These are phyloP conservation scores for Sordariomycetes sp. DNA, from an alignment of 2,329 filamentous ascomycete genomes.

Conservation along the genomic window DNA sequence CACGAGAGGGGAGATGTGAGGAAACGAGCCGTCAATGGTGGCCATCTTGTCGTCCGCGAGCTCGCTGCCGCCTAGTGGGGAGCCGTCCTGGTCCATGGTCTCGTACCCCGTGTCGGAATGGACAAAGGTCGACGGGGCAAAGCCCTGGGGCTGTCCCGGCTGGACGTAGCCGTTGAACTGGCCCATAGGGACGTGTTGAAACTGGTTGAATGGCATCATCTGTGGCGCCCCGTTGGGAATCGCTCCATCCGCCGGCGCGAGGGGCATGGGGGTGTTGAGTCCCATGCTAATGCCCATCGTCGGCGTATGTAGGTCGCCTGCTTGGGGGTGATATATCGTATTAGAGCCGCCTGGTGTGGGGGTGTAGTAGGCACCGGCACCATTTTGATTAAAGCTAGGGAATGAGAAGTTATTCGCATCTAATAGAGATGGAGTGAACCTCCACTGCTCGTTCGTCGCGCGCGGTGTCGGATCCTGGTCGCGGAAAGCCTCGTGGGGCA, in stretches of 20 bases:
- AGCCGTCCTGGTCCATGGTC: constrained; percentile 64
- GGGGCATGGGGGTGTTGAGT: constrained; percentile 69
- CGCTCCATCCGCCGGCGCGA: constrained; percentile 57
- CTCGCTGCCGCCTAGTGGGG: constrained; percentile 42
- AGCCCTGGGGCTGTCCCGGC: constrained; percentile 33
- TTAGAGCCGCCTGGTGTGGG: constrained; percentile 75
- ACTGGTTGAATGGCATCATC: constrained; percentile 56
- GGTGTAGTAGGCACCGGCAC: constrained; percentile 71
- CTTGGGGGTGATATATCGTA: constrained; percentile 71
- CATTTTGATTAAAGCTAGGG: constrained; percentile 66
- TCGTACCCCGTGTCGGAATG: constrained; percentile 68
- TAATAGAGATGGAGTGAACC: constrained; percentile 79
- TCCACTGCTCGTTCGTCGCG: constrained; percentile 70
- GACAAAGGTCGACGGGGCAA: constrained; percentile 69
- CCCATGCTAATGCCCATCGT: constrained; percentile 64
- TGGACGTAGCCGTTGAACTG: constrained; percentile 63
- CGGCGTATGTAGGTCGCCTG: constrained; percentile 80
- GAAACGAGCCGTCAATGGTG: constrained; percentile 50
- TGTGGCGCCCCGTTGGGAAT: constrained; percentile 45
- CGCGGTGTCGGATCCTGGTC: constrained; percentile 78
- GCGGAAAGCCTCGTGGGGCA: constrained; percentile 31
- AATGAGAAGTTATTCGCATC: constrained; percentile 81
- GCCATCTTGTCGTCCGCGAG: constrained; percentile 34
- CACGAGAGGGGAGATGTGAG: constrained; percentile 49
- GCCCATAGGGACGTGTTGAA: constrained; percentile 51